Evolutionary conservation across 495 filamentous ascomycete genomes (phyloP).

Genomic region (Xylaria palmicola): DNA sequence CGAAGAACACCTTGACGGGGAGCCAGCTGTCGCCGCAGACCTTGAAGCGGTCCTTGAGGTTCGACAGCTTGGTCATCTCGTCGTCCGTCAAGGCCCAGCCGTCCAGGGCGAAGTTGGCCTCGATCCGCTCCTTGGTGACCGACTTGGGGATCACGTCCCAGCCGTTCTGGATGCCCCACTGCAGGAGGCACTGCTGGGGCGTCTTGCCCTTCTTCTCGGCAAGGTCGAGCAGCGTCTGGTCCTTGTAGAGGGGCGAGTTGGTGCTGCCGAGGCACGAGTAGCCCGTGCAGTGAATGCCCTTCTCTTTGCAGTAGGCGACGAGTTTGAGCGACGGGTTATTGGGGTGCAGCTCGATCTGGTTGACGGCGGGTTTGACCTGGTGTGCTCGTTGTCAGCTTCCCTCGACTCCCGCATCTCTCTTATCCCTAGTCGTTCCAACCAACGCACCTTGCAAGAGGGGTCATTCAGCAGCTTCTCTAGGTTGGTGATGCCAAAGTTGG

Average conservation of each 20-base stretch:
- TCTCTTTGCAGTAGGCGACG: constrained; percentile 65
- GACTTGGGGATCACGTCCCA: constrained; percentile 75
- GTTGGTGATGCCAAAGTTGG: constrained; percentile 71
- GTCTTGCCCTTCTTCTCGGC: constrained; percentile 66
- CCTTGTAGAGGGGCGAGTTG: constrained; percentile 57
- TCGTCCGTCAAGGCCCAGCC: constrained; percentile 65
- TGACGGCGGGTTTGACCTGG: constrained; percentile 75
- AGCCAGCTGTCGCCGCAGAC: constrained; percentile 69
- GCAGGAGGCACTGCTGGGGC: constrained; percentile 64
- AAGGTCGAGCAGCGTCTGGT: constrained; percentile 57
- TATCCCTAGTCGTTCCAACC: constrained; percentile 44
- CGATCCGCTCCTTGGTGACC: constrained; percentile 60
- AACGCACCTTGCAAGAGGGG: constrained; percentile 45
- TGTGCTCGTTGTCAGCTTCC: constrained; percentile 53
- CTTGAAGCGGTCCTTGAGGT: constrained; percentile 69
- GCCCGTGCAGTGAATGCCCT: constrained; percentile 67
- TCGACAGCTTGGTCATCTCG: constrained; percentile 61
- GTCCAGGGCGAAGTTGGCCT: constrained; percentile 64
- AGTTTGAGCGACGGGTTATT: constrained; percentile 78
- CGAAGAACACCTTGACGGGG: constrained; percentile 81
- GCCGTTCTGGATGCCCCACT: constrained; percentile 70
- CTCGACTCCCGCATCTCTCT: constrained; percentile 46
- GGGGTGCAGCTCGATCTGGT: constrained; percentile 92
- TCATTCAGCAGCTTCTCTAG: constrained; percentile 66
- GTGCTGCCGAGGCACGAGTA: constrained; percentile 66